phyloP scores from a whole-genome alignment of 176 grass and related monocot genomes.

The Oryza glumipatula region DNA sequence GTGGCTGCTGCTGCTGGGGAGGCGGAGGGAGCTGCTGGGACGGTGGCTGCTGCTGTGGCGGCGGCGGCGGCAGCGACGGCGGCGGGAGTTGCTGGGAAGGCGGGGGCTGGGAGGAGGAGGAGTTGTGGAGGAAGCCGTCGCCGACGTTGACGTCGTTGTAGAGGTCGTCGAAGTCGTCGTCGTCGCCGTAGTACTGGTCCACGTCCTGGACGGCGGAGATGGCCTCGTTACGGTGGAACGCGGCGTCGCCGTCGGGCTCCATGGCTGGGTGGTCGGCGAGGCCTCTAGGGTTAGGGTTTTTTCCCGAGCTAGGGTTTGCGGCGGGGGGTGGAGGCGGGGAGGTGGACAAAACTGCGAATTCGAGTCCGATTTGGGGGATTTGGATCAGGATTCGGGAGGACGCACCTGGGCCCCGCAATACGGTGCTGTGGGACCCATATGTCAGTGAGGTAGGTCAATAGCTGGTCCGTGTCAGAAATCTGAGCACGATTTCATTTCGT shows the following conservation, averaged over 20 bases:
- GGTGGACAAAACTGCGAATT: background rate
- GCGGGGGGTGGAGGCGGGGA: background rate
- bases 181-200: constrained; percentile 87
- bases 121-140: constrained; percentile 67
- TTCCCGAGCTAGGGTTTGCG: constrained; percentile 14
- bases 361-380: background rate
- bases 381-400: background rate
- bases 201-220: constrained; percentile 77
- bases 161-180: constrained; percentile 89
- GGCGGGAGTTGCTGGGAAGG: background rate
- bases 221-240: constrained; percentile 68
- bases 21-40: constrained; percentile 20
- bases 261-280: constrained; percentile 31
- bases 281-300: constrained; percentile 65
- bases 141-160: constrained; percentile 92
- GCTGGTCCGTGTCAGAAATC: background rate
- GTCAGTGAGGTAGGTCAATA: background rate
- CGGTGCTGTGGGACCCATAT: background rate
- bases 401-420: background rate
- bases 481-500: background rate
- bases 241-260: constrained; percentile 58
- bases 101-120: constrained; percentile 39
- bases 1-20: constrained; percentile 6
- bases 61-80: background rate
- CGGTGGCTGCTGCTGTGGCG: constrained; percentile 22